Evolutionary conservation across 495 filamentous ascomycete genomes (phyloP).

Genomic region (Aspergillus leporis): DNA sequence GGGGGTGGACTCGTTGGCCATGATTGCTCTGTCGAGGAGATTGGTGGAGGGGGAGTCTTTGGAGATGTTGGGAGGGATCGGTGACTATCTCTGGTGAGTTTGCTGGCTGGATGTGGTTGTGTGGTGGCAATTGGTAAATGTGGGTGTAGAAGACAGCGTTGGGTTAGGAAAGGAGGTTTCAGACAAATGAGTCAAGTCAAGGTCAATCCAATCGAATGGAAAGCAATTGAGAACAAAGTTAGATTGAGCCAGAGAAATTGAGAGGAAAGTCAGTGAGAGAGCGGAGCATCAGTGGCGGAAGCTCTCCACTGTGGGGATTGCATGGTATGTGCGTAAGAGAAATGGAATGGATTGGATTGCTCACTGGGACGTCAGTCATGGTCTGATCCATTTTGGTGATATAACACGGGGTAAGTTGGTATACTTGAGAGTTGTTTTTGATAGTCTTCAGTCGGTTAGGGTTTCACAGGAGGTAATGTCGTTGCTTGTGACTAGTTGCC

Average conservation of each 20-base stretch:
- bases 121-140: background rate
- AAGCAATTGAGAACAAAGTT: no score
- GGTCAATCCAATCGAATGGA: background rate
- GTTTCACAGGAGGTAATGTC: no score
- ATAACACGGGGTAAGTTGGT: background rate
- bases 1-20: constrained; percentile 25
- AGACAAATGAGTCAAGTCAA: no score
- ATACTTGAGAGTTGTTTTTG: background rate
- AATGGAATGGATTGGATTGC: background rate
- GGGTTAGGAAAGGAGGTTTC: background rate
- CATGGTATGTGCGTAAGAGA: background rate
- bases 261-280: no score
- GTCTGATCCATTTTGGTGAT: background rate
- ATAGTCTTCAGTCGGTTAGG: no score
- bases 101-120: background rate
- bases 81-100: background rate
- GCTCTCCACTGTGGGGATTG: constrained; percentile 13
- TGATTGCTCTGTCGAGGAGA: constrained; percentile 10
- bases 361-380: constrained; percentile 18
- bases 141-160: background rate
- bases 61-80: background rate
- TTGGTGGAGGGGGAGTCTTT: background rate
- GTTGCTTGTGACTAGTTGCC: background rate
- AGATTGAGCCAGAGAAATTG: no score
- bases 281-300: constrained; percentile 10